Evolutionary conservation across 257 asterid species (phyloP), one percentile per base, ranked within the genome.

Genomic region (Nicotiana attenuata): DNA sequence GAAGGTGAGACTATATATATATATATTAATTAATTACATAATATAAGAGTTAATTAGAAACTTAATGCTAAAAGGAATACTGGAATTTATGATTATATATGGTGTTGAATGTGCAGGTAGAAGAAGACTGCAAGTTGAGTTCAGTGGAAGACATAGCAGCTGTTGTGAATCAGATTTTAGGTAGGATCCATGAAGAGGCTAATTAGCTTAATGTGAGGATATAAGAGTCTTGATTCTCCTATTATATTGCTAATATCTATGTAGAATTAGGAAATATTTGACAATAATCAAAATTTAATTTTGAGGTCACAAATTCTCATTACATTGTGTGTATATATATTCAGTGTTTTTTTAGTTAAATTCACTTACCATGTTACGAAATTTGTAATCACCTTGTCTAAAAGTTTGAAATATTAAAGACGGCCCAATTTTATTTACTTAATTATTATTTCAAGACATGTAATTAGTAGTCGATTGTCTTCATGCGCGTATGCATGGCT

Each of bases 121-220:
- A 88, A 85, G 84, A 88, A 60, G 88, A 78, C 61, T 86, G 88
- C 87, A 76, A 15, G 22, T 47, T 85, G 60, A 35, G 47, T 28
- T 85, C 88, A 24, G 89, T 84, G 5, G 91, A 88, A 60, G 88
- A 88, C 26, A 88, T 88, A 65, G 87, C 89, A 31, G 87, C 87
- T 47, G 87, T 83, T 52, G 90, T 85, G 83, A 83, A 88, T 55
- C 82, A 81, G 22, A 76, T 86, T 22, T 69, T 88, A 66, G 24
- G 69, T 15, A 81, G 76, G 65, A 77, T 87, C 60, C 76, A 75
- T 20, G 85, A 85, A 65, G 88, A 47, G 41, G 82, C 80, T 75
- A 22, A 45, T 67, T 9, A 33, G 50, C 77, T 81, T 60, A 35
- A 26, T 53, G 52, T 69, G 53, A 52, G 53, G 63, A 65, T 8